A percentile compares a stretch with the other conserved stretches of the same genome.
Evolutionary conservation across 2,329 filamentous ascomycete genomes (phyloP).

Genomic region (Colletotrichum sp.): DNA sequence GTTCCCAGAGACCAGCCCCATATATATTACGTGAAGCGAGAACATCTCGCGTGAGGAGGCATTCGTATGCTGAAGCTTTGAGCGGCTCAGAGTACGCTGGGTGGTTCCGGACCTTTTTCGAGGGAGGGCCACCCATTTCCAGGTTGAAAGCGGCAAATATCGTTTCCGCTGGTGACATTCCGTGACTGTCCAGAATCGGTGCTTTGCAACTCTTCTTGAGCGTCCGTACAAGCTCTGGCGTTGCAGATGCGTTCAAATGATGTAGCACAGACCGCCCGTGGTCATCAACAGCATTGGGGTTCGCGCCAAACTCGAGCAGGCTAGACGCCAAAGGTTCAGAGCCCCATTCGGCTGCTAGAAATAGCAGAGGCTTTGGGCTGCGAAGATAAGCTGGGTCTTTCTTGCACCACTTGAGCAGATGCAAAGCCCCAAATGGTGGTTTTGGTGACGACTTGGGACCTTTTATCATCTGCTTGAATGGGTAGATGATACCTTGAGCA

Average conservation of each 20-base stretch:
- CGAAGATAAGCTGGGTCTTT: background rate
- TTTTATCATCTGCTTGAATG: background rate
- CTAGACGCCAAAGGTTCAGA: slow-evolving; percentile 22
- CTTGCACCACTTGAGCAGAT: background rate
- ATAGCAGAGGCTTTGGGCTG: slow-evolving; percentile 7
- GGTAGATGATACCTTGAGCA: slow-evolving; percentile 29
- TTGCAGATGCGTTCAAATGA: slow-evolving; percentile 28
- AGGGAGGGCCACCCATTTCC: background rate
- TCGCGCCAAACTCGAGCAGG: slow-evolving; percentile 22
- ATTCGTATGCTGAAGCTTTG: background rate
- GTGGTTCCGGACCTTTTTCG: background rate
- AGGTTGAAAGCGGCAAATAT: slow-evolving; percentile 28
- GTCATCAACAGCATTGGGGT: slow-evolving; percentile 17
- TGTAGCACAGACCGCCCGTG: slow-evolving; percentile 24
- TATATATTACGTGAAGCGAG: background rate
- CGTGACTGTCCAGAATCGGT: slow-evolving; percentile 19
- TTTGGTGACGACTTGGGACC: too few relatives aligned
- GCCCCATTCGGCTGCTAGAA: slow-evolving; percentile 31
- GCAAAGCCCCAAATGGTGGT: background rate
- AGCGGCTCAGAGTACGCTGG: background rate
- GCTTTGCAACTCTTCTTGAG: slow-evolving; percentile 26
- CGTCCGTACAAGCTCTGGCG: slow-evolving; percentile 22
- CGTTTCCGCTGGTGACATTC: slow-evolving; percentile 30
- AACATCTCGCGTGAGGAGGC: background rate
- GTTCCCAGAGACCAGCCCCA: slow-evolving; percentile 7